phyloP scores from a whole-genome alignment of 179 eudicot genomes.

The Beta macrorhiza region DNA sequence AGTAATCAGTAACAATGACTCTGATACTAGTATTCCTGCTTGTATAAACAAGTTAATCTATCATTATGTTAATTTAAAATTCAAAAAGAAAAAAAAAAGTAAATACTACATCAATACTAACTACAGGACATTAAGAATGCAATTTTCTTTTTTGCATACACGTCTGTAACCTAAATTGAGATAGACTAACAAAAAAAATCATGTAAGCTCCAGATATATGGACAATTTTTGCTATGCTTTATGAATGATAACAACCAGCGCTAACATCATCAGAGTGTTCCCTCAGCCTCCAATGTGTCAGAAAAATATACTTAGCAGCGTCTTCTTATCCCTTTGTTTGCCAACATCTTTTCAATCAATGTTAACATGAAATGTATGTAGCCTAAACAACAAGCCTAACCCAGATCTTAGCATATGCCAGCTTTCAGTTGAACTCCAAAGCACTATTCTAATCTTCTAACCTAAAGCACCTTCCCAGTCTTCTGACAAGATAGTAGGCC shows the following conservation, averaged over 20 bases:
- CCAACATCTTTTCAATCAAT: constrained; percentile 17
- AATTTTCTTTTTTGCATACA: neutral
- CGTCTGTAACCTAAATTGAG: neutral
- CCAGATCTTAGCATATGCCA: constrained; percentile 22
- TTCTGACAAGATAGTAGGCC: constrained; percentile 24
- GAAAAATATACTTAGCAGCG: neutral
- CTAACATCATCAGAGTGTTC: neutral
- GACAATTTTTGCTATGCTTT: constrained; percentile 11
- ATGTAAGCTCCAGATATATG: neutral
- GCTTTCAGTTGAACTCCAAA: constrained; percentile 28
- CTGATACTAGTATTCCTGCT: neutral
- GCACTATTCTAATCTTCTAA: constrained; percentile 20
- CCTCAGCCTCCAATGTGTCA: neutral
- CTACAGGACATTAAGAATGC: neutral
- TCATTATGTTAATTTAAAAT: neutral
- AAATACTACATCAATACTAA: neutral
- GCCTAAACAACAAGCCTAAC: constrained; percentile 20
- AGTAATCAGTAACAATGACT: neutral
- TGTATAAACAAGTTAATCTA: neutral
- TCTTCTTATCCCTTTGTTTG: neutral
- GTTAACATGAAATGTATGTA: constrained; percentile 12
- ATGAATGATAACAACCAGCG: constrained; percentile 5
- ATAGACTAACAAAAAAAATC: neutral
- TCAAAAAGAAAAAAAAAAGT: too few relatives aligned
- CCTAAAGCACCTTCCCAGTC: constrained; percentile 13